Base-by-base conservation (phyloP, 2,329 filamentous ascomycete species). In the Neonectria ditissima region DNA sequence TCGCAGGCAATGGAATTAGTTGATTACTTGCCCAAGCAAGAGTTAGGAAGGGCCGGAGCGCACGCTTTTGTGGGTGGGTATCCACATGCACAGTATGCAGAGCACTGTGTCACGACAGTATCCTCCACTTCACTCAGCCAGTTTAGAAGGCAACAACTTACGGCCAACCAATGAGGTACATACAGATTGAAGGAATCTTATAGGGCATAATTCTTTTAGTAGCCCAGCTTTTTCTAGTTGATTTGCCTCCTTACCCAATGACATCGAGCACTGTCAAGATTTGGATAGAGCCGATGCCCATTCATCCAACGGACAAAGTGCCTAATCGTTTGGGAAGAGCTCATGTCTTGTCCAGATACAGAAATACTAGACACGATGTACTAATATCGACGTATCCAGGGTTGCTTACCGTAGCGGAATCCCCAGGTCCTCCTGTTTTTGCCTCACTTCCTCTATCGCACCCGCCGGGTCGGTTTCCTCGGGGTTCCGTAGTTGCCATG, bases 401-500 rank as follows among this genome's bases (percentile, higher is more conserved):
- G 26, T 50, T 14, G n/a, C 28, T 63, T 26, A 63, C n/a, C 32
- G 34, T 11, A 52, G 65, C 14, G 70, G 69, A 62, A 78, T 84
- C 1, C 80, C 83, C 57, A 92, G 73, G 72, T 91, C 87, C 24
- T 80, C 76, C 63, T 80, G 83, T 65, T 80, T 82, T 57, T 73
- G 76, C 50, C 79, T 77, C 24, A 93, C 84, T 72, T 90, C 87
- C 50, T 89, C 84, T 56, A 93, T 79, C 1, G 86, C 89, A 3
- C 82, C 86, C 7, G 80, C 72, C 7, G 83, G 78, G 65, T 94
- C 90, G 4, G 84, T 87, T 61, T 81, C 82, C 4, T 83, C 83
- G 0, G 94, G 93, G 74, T 98, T 89, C 39, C 92, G 86, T 55
- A 98, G 85, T 78, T 98, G 96, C 94, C 94, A 98, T 65, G 89